phyloP scores from a whole-genome alignment of 2,329 filamentous ascomycete genomes.

The Xylariomycetidae sp. region DNA sequence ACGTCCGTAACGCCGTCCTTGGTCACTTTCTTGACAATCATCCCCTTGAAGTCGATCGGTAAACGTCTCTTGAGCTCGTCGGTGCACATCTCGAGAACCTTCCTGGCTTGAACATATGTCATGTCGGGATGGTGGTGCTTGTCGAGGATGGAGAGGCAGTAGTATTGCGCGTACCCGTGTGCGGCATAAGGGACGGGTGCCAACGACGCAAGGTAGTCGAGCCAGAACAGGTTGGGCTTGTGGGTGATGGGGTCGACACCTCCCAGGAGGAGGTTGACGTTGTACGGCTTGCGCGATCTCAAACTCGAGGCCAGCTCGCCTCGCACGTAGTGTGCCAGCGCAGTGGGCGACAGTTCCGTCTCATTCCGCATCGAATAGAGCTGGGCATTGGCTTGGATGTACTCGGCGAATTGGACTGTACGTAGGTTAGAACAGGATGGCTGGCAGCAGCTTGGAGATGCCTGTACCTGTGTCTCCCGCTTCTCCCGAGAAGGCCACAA shows the following conservation, averaged over 20 bases:
- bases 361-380: slow-evolving; percentile 99
- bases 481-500: slow-evolving; percentile 94
- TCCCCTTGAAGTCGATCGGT: slow-evolving; percentile 98
- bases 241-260: slow-evolving; percentile 88
- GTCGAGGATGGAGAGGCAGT: slow-evolving; percentile 94
- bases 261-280: slow-evolving; percentile 90
- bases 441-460: neutral
- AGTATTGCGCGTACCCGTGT: slow-evolving; percentile 99
- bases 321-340: slow-evolving; percentile 87
- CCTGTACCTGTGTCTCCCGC: slow-evolving; percentile 82
- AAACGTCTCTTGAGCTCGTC: slow-evolving; percentile 95
- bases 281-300: slow-evolving; percentile 89
- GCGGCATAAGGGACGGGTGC: slow-evolving; percentile 90
- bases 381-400: slow-evolving; percentile 96
- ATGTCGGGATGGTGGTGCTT: slow-evolving; percentile 98
- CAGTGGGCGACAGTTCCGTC: slow-evolving; percentile 82
- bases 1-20: slow-evolving; percentile 87
- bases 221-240: slow-evolving; percentile 91
- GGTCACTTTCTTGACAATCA: slow-evolving; percentile 88
- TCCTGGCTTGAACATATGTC: slow-evolving; percentile 78
- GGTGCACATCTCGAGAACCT: slow-evolving; percentile 89
- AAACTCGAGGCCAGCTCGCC: slow-evolving; percentile 87
- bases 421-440: slow-evolving; percentile 10
- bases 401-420: slow-evolving; percentile 96
- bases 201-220: slow-evolving; percentile 89